Evolutionary conservation across 805 yeast genomes (phyloP).

Genomic region (Saccharomycopsis malanga): DNA sequence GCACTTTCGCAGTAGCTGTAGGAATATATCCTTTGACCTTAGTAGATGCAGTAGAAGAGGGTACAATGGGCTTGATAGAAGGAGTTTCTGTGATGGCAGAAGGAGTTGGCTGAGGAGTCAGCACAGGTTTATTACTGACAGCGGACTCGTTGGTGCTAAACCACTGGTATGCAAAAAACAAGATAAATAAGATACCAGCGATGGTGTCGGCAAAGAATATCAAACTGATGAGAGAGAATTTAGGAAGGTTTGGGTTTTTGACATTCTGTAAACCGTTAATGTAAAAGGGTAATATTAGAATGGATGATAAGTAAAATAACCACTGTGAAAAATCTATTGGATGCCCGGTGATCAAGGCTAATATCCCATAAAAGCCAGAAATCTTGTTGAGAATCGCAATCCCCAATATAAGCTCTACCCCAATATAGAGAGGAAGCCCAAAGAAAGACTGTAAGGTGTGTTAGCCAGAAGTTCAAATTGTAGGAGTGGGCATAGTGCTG

Average conservation of each 20-base stretch:
- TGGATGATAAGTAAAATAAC: conserved; percentile 63
- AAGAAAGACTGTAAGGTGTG: conserved; percentile 44
- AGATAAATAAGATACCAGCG: conserved; percentile 58
- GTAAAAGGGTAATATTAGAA: conserved; percentile 57
- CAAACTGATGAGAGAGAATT: conserved; percentile 55
- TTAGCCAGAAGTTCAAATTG: neutral
- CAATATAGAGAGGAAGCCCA: conserved; percentile 77
- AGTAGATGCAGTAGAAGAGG: neutral
- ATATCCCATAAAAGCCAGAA: conserved; percentile 79
- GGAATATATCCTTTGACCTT: neutral
- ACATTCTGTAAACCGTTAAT: conserved; percentile 49
- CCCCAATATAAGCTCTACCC: conserved; percentile 76
- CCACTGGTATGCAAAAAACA: conserved; percentile 74
- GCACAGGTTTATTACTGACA: neutral
- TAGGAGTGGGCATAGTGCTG: neutral
- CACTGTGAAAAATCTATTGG: conserved; percentile 78
- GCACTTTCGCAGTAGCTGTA: neutral
- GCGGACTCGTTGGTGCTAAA: conserved; percentile 37
- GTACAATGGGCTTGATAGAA: neutral
- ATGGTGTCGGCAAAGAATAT: conserved; percentile 63
- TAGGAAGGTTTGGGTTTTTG: conserved; percentile 48
- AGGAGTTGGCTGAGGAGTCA: neutral
- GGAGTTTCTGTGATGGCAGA: neutral
- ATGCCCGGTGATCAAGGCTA: conserved; percentile 85
- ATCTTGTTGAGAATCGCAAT: conserved; percentile 79